Conservation (phyloP, 306 rosid genomes). For the Astragalus membranaceus region DNA sequence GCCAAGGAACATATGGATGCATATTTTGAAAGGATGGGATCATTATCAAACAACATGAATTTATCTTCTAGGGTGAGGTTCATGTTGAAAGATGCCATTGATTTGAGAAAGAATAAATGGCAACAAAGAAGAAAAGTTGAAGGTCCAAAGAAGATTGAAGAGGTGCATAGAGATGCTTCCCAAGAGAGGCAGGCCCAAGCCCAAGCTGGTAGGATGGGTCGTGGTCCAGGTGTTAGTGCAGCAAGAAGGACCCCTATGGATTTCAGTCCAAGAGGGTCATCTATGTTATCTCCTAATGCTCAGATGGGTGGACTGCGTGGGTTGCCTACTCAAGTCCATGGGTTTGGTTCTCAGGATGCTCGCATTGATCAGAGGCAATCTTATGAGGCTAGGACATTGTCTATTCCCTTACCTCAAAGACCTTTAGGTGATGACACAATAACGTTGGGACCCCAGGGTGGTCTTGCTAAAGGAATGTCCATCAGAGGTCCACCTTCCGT, state of each 20-base stretch:
- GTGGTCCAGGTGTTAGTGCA: conserved; percentile 54
- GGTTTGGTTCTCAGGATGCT: conserved; percentile 70
- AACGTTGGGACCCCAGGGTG: conserved; percentile 94
- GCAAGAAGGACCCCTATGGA: conserved; percentile 65
- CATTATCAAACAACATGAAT: conserved; percentile 64
- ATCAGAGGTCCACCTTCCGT: conserved; percentile 58
- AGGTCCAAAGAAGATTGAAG: conserved; percentile 97
- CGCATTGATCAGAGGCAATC: conserved; percentile 60
- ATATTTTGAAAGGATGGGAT: conserved; percentile 61
- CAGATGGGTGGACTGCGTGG: conserved; percentile 71
- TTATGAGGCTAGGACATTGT: conserved; percentile 55
- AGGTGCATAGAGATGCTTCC: conserved; percentile 95
- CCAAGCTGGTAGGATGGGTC: conserved; percentile 58
- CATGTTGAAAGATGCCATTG: conserved; percentile 86
- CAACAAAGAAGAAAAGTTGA: conserved; percentile 91
- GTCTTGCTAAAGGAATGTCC: conserved; percentile 95
- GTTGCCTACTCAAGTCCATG: conserved; percentile 49
- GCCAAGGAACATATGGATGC: conserved; percentile 82
- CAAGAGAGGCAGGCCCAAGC: conserved; percentile 75
- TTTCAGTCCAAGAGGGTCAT: conserved; percentile 58
- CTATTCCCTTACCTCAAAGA: conserved; percentile 62
- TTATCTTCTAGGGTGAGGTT: conserved; percentile 88
- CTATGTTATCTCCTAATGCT: conserved; percentile 46
- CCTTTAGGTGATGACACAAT: conserved; percentile 59
- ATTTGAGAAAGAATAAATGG: conserved; percentile 89